Conservation (phyloP, 331 rosid species). For the Acacia pycnantha region DNA sequence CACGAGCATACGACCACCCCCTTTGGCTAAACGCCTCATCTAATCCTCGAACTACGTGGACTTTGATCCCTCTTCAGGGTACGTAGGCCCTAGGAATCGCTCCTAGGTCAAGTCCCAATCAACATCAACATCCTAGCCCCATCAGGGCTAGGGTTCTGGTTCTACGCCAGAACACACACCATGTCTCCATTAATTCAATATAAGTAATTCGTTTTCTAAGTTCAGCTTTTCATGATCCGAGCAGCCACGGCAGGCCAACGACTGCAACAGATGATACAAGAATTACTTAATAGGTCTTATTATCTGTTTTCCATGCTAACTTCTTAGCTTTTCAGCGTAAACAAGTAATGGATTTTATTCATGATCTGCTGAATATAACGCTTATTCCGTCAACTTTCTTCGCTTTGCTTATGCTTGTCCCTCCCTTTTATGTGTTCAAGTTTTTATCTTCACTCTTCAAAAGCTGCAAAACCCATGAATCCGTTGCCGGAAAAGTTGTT, state of each 20-base stretch:
- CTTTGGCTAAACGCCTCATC: no score
- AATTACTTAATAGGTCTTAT: not conserved
- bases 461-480: not conserved
- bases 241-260: not conserved
- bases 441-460: constrained; percentile 2
- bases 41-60: no score
- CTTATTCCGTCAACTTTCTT: constrained; percentile 20
- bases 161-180: no score
- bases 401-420: constrained; percentile 27
- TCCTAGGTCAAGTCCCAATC: no score
- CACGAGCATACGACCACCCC: no score
- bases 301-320: not conserved
- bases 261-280: not conserved
- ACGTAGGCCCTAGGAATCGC: no score
- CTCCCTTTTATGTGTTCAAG: constrained; percentile 23
- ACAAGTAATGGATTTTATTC: constrained; percentile 27
- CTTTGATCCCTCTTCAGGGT: no score
- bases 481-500: constrained; percentile 36
- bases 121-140: no score
- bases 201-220: not conserved
- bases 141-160: no score
- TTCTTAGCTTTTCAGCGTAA: not conserved
- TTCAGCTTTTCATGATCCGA: not conserved
- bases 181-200: not conserved
- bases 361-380: constrained; percentile 23